Base-by-base conservation (phyloP, 2,329 filamentous ascomycete species). In the Pseudogymnoascus destructans region DNA sequence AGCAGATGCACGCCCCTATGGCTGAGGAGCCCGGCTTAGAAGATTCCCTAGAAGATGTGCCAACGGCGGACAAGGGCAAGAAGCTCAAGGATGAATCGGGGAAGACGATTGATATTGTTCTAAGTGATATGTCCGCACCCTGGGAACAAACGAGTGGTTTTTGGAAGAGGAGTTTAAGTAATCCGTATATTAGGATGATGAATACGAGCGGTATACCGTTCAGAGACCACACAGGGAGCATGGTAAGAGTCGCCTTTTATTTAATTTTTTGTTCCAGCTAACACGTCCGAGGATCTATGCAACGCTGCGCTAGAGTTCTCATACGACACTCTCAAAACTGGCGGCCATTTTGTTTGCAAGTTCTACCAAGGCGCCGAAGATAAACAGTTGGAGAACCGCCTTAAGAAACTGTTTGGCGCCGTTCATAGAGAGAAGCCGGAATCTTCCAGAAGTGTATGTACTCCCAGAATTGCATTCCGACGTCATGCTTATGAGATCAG, bases 111-210 rank as follows among this genome's bases (percentile, higher is more conserved):
- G 89, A 97, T 74, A 82, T 98, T 69, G 89, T 98, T 70, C 77
- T 98, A 70, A 95, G 89, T 82, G 93, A 98, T 80, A 98, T 98
- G 93, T 98, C 85, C 82, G 92, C 79, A 79, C 91, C 93, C 86
- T 96, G 90, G 90, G 78, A 83, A 67, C 87, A 88, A 76, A 87
- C 81, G 57, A 78, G 79, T 68, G 86, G 85, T 68, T 90, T 87
- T 76, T 85, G 82, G 76, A 85, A 87, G 76, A 89, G 82, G 76
- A 95, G 85, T 77, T 80, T 96, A 81, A 95, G 85, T 92, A 87
- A 93, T 81, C 89, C 90, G 64, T 93, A 95, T 83, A 72, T 75
- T 79, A 98, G 93, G 93, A 86, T 98, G 86, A 95, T 96, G 90
- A 98, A 98, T 73, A 96, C 92, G 66, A 95, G 87, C 74, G 93